Percentiles rank a stretch among this genome's conserved stretches.
phyloP scores from a whole-genome alignment of 2,329 filamentous ascomycete species.

The Ceratocystis smalleyi region DNA sequence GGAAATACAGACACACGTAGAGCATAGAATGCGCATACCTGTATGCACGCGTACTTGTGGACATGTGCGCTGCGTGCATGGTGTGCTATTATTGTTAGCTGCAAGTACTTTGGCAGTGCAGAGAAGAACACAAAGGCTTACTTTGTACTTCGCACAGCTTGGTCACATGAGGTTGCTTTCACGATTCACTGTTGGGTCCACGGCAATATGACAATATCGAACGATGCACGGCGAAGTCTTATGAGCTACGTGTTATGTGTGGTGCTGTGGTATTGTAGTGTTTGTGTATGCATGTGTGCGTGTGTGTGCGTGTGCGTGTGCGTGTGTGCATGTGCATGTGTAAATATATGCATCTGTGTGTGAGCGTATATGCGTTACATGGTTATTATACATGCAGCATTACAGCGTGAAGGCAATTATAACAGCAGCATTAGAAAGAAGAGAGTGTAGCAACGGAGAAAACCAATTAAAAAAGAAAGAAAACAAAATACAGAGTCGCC shows the following conservation, averaged over 20 bases:
- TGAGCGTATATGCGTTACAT: neutral
- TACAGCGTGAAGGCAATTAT: neutral
- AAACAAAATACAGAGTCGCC: neutral
- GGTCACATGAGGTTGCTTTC: constrained; percentile 1
- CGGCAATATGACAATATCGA: neutral
- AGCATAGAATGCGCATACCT: neutral
- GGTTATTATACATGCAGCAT: constrained; percentile 1
- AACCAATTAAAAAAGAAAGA: constrained; percentile 4
- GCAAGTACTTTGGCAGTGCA: neutral
- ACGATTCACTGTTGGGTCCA: neutral
- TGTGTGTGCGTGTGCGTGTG: neutral
- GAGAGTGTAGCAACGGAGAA: neutral
- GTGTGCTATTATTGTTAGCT: too few relatives aligned
- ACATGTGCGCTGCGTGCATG: too few relatives aligned
- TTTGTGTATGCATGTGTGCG: neutral
- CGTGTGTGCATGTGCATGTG: neutral
- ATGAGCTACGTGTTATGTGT: too few relatives aligned
- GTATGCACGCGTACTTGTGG: neutral
- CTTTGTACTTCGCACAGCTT: neutral
- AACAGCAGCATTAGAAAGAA: neutral
- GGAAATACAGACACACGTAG: neutral
- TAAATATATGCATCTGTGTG: neutral
- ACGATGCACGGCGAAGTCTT: neutral
- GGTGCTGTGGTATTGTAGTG: neutral
- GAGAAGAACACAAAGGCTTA: neutral